Conservation (phyloP, 805 yeast species). For the Starmera pachycereana region DNA sequence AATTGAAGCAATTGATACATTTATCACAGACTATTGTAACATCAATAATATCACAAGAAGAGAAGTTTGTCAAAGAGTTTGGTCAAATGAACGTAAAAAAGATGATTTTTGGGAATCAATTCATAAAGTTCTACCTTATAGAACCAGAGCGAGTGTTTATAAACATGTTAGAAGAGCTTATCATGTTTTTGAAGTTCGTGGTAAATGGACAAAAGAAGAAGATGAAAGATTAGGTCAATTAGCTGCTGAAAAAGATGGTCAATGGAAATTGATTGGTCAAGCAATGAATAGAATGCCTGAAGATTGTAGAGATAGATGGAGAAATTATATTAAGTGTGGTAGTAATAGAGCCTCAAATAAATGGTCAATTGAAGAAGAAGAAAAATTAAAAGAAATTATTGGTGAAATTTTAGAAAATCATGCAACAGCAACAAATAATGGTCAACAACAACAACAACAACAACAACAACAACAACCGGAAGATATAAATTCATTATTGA, state of each 20-base stretch:
- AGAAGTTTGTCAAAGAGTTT: slow-evolving; percentile 72
- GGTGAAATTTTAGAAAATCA: slow-evolving; percentile 33
- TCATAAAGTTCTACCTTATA: slow-evolving; percentile 67
- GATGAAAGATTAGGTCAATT: slow-evolving; percentile 57
- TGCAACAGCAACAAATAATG: slow-evolving; percentile 8
- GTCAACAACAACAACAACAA: not conserved
- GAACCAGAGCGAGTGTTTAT: slow-evolving; percentile 84
- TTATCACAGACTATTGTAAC: slow-evolving; percentile 57
- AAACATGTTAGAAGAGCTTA: slow-evolving; percentile 88
- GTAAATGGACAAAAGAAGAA: slow-evolving; percentile 82
- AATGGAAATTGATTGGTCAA: slow-evolving; percentile 82
- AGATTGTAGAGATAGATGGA: slow-evolving; percentile 94
- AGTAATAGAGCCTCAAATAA: slow-evolving; percentile 60
- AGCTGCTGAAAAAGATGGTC: slow-evolving; percentile 61
- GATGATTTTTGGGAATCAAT: slow-evolving; percentile 87
- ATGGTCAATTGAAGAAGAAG: slow-evolving; percentile 74
- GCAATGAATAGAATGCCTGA: slow-evolving; percentile 91
- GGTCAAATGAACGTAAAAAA: slow-evolving; percentile 78
- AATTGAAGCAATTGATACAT: slow-evolving; percentile 57
- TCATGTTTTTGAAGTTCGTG: slow-evolving; percentile 80
- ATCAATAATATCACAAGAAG: slow-evolving; percentile 52
- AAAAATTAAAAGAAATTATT: slow-evolving; percentile 43
- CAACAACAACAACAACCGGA: slow-evolving; percentile 3
- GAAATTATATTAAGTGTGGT: slow-evolving; percentile 93
- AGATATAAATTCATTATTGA: slow-evolving; percentile 36